Percentiles rank a stretch among this genome's conserved stretches.
phyloP scores from a whole-genome alignment of 1,284 basidiomycete genomes.

The Moniliella sp. region DNA sequence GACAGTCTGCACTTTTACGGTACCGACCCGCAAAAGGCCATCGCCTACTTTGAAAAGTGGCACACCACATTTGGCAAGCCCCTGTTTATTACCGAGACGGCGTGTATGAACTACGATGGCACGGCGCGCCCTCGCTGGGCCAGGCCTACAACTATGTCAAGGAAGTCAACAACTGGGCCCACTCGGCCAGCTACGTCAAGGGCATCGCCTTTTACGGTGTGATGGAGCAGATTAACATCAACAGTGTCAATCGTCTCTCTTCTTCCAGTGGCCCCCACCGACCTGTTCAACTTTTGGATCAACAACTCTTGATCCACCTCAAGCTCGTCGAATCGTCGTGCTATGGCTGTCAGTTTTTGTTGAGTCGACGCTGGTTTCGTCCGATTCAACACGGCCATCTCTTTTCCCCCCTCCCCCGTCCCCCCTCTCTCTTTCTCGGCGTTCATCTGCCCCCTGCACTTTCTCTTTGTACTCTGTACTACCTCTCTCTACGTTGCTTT shows the following conservation, averaged over 20 bases:
- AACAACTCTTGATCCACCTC: too few species aligned
- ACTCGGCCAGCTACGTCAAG: background rate
- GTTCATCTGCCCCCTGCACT: too few species aligned
- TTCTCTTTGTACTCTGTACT: too few species aligned
- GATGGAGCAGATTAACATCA: background rate
- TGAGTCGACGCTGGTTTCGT: too few species aligned
- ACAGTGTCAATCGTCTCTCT: background rate
- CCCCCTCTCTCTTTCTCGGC: too few species aligned
- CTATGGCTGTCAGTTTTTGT: too few species aligned
- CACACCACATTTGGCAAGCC: background rate
- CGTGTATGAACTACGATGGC: background rate
- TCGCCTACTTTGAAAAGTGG: background rate
- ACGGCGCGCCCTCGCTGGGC: background rate
- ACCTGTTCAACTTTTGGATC: too few species aligned
- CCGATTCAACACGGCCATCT: too few species aligned
- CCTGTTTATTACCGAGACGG: background rate
- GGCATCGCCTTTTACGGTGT: background rate
- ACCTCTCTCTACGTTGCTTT: too few species aligned
- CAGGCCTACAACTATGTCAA: background rate
- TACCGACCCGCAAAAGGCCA: background rate
- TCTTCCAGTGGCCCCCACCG: background rate
- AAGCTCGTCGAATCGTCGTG: too few species aligned
- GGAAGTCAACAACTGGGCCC: background rate
- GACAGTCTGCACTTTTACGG: background rate
- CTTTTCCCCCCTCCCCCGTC: too few species aligned